phyloP scores from a whole-genome alignment of 805 yeast species.

The Cephaloascus fragrans region DNA sequence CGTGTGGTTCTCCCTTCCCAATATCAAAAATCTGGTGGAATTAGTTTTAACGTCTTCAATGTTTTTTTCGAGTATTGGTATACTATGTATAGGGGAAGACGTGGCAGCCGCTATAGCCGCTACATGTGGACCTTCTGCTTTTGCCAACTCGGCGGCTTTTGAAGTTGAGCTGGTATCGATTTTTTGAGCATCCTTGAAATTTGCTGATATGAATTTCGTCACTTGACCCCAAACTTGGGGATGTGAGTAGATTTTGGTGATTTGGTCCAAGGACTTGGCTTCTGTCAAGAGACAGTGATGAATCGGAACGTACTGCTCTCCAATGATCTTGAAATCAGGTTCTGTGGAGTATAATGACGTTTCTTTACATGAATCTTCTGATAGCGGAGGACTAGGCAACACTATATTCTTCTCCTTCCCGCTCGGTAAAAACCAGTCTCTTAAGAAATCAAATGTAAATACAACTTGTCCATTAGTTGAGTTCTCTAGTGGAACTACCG shows the following conservation, averaged over 20 bases:
- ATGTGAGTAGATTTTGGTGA: slow-evolving; percentile 69
- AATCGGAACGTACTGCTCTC: slow-evolving; percentile 75
- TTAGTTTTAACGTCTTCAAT: slow-evolving; percentile 70
- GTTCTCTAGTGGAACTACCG: slow-evolving; percentile 87
- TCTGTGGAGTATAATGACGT: background rate
- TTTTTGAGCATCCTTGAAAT: slow-evolving; percentile 28
- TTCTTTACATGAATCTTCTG: background rate
- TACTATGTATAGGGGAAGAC: slow-evolving; percentile 52
- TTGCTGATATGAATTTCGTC: slow-evolving; percentile 36
- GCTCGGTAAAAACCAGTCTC: slow-evolving; percentile 47
- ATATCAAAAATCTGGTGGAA: slow-evolving; percentile 76
- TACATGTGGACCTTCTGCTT: slow-evolving; percentile 23
- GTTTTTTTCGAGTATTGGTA: slow-evolving; percentile 42
- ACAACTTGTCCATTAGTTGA: slow-evolving; percentile 93
- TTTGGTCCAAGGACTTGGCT: slow-evolving; percentile 29
- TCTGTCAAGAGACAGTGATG: slow-evolving; percentile 63
- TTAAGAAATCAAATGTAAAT: slow-evolving; percentile 69
- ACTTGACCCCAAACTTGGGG: slow-evolving; percentile 99
- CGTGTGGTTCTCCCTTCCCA: slow-evolving; percentile 27
- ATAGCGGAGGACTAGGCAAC: background rate
- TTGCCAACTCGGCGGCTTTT: slow-evolving; percentile 65
- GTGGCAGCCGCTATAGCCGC: slow-evolving; percentile 69
- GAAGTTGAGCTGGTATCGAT: slow-evolving; percentile 77
- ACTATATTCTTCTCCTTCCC: background rate
- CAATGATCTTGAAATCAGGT: slow-evolving; percentile 46